Percentiles rank a stretch among this genome's conserved stretches.
Conservation (phyloP, 768 basidiomycete species). For the Calocera cornea region DNA sequence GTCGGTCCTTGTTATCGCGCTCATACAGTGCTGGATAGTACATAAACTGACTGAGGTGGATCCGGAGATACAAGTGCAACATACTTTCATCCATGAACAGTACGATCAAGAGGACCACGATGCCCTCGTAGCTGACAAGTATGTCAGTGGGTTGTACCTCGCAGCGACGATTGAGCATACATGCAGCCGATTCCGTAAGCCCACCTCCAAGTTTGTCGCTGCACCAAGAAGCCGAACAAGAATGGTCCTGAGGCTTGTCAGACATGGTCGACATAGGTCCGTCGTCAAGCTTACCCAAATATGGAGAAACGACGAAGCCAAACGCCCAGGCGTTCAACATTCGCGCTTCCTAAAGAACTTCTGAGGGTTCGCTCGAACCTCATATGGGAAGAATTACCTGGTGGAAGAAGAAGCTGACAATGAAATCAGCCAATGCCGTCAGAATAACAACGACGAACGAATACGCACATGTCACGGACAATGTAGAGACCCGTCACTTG, state of each 20-base stretch:
- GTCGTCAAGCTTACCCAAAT: constrained; percentile 7
- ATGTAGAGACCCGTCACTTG: constrained; percentile 34
- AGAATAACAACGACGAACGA: not conserved
- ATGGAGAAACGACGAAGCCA: constrained; percentile 52
- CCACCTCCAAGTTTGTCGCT: constrained; percentile 38
- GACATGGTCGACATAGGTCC: not conserved
- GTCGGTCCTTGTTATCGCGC: constrained; percentile 40
- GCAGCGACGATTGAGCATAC: no score
- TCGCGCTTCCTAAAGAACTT: not conserved
- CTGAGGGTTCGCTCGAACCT: not conserved
- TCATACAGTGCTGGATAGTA: constrained; percentile 44
- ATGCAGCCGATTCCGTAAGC: constrained; percentile 52
- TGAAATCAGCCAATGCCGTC: no score
- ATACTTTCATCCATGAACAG: constrained; percentile 51
- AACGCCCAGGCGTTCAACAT: constrained; percentile 57
- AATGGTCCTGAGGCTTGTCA: constrained; percentile 42
- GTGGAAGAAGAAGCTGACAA: not conserved
- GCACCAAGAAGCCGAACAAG: constrained; percentile 53
- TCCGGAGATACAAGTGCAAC: constrained; percentile 5
- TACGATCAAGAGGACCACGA: constrained; percentile 43
- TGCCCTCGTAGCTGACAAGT: constrained; percentile 28
- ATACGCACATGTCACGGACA: constrained; percentile 19
- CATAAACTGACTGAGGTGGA: not conserved
- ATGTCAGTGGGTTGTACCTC: no score
- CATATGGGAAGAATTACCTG: not conserved